These are phyloP conservation scores for Gardenia jasminoides DNA, from an alignment of 257 asterid genomes.

Conservation along the genomic window DNA sequence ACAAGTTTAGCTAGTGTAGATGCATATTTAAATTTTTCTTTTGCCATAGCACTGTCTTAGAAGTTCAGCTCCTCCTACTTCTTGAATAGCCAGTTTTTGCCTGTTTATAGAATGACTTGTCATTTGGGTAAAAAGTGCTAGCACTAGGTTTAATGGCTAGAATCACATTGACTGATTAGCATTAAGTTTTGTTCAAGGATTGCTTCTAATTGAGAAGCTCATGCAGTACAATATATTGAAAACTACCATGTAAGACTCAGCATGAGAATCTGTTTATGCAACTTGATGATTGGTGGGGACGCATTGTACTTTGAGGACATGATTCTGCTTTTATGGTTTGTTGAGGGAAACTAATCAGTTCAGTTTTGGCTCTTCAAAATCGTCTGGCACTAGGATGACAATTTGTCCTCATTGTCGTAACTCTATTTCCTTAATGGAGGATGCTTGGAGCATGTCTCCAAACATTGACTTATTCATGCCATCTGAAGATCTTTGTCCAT, in stretches of 20 bases:
- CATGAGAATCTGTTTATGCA: background rate
- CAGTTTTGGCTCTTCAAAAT: slow-evolving; percentile 2
- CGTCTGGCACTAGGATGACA: background rate
- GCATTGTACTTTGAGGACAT: background rate
- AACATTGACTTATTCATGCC: background rate
- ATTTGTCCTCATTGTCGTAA: background rate
- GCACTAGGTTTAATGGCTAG: background rate
- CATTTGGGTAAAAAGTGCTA: background rate
- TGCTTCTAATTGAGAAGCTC: background rate
- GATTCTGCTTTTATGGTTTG: background rate
- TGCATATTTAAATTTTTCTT: background rate
- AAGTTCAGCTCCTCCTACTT: background rate
- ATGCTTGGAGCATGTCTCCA: slow-evolving; percentile 1
- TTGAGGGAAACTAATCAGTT: background rate
- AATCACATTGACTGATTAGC: background rate
- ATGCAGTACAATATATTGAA: background rate
- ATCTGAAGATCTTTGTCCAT: background rate
- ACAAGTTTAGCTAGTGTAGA: background rate
- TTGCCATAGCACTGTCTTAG: background rate
- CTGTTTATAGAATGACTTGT: background rate
- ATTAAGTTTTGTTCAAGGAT: background rate
- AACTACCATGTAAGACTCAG: background rate
- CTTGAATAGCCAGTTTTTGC: background rate
- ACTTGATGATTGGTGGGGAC: background rate
- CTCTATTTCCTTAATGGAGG: background rate